A percentile compares a stretch with the other conserved stretches of the same genome.
phyloP scores from a whole-genome alignment of 805 yeast genomes.

The Schwanniomyces occidentalis region DNA sequence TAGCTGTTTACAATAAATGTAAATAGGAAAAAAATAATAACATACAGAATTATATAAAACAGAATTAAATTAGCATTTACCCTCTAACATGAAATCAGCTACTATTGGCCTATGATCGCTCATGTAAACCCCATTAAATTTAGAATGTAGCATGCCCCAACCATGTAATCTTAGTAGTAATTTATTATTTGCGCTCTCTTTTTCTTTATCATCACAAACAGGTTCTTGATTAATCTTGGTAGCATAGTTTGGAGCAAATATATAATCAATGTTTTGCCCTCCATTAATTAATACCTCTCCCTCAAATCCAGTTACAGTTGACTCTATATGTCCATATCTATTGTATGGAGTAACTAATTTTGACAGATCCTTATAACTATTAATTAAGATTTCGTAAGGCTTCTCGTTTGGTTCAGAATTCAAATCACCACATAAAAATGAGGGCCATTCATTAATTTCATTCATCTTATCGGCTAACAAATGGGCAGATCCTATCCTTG shows the following conservation, averaged over 20 bases:
- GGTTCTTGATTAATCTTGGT: constrained; percentile 5
- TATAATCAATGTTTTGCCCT: constrained; percentile 41
- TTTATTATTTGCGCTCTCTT: constrained; percentile 28
- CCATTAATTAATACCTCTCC: constrained; percentile 21
- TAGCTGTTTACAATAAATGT: no score
- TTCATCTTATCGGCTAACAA: constrained; percentile 36
- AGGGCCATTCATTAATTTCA: constrained; percentile 30
- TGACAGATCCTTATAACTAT: constrained; percentile 40
- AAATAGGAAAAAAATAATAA: no score
- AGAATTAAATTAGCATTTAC: constrained; percentile 2
- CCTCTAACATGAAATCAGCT: constrained; percentile 15
- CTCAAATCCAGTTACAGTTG: constrained; percentile 53
- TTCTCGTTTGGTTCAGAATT: constrained; percentile 41
- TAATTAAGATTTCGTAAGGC: constrained; percentile 38
- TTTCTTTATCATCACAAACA: constrained; percentile 12
- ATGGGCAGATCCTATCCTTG: constrained; percentile 32
- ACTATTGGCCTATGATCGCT: constrained; percentile 46
- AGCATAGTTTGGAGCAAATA: constrained; percentile 39
- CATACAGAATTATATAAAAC: no score
- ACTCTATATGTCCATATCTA: constrained; percentile 39
- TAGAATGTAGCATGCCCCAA: constrained; percentile 41
- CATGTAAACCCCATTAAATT: constrained; percentile 31
- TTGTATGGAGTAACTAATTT: constrained; percentile 21
- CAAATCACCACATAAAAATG: constrained; percentile 43
- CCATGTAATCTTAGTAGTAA: constrained; percentile 8